Base-by-base conservation (phyloP, 2,329 filamentous ascomycete species). In the Hypoxylon sp. region DNA sequence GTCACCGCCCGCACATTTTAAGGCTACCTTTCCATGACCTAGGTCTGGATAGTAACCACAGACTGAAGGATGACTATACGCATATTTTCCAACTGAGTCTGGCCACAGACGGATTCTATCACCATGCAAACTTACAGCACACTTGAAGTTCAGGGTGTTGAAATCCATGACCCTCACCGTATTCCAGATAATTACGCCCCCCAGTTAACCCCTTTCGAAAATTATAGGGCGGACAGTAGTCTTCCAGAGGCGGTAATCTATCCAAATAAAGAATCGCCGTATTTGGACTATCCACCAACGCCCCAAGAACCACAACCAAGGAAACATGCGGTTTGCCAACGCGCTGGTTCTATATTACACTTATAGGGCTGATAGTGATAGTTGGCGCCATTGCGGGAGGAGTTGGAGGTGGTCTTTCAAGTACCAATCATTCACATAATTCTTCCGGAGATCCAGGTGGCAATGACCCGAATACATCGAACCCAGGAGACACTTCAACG, bases 321-420 rank as follows among this genome's bases (percentile, higher is more conserved):
- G 23, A 5, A 53, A 32, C 25, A 57, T 41, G 57, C 25, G 58
- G 58, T 4, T n/a, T 65, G 5, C 34, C 47, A 25, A 40, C 46
- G 9, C 51, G 57, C n/a, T 37, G 7, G 19, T 62, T 60, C 26
- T 55, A 57, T 32, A 17, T 42, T 4, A 8, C 55, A 4, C 25
- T 60, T 1, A 17, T 16, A 13, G 17, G 12, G 8, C 8, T 55
- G 9, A n/a, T 60, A 4, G 32, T 57, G 17, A 13, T 61, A 16
- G 34, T 50, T 7, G 60, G 53, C 6, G 60, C 53, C 8, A 19
- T 63, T n/a, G 52, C 35, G 3, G 63, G 60, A 15, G 63, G 57
- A 15, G 40, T 63, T 5, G 58, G 36, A 7, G 62, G 57, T 3
- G 53, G 59, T 5, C 12, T 62, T n/a, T 30, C 29, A 29, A 42